Evolutionary conservation across 2,329 filamentous ascomycete genomes (phyloP), one percentile per base, ranked within the genome.

Genomic region (Epichloe uncinata): DNA sequence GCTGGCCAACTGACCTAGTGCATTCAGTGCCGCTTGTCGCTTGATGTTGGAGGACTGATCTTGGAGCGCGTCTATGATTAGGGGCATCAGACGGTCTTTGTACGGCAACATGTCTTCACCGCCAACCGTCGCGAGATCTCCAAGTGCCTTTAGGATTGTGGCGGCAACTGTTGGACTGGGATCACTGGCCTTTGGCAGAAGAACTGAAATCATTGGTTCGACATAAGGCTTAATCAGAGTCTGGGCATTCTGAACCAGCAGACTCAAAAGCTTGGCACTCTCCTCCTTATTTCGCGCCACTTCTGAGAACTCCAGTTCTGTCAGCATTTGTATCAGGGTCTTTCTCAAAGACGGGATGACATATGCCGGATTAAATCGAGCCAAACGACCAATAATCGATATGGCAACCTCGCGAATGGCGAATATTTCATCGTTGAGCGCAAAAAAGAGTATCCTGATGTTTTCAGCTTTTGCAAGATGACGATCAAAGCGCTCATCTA

Each of bases 391-490:
- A 59, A 98, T 95, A 56, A 98, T 96, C 16, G 87, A 85, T 60
- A 99, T 96, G 8, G 93, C 87, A 30, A 93, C 91, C 69, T 98
- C 90, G 58, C 94, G 79, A 52, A 97, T 95, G 2, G 82, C 76
- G 56, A 97, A 98, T 2, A 89, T 78, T 62, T 97, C 91, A 60
- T 99, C 93, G 57, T 98, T 96, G 15, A 98, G 77, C 0, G 93
- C 91, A 52, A 97, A 84, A 67, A 99, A 97, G 0, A 98, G 71
- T 13, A 90, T 95, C 18, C 94, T 82, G 45, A 98, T 94, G 61
- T 98, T 98, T 65, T 98, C 91, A 1, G 94, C 90, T 65, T 96
- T 95, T 41, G 89, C 89, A n/a, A 99, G 75, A 63, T 98, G 93
- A 44, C 88, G 84, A 63, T 98, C 93, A 60, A 99, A 99, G 47